Evolutionary conservation across 116 monocot species (phyloP).

Genomic region (Iris pallida): DNA sequence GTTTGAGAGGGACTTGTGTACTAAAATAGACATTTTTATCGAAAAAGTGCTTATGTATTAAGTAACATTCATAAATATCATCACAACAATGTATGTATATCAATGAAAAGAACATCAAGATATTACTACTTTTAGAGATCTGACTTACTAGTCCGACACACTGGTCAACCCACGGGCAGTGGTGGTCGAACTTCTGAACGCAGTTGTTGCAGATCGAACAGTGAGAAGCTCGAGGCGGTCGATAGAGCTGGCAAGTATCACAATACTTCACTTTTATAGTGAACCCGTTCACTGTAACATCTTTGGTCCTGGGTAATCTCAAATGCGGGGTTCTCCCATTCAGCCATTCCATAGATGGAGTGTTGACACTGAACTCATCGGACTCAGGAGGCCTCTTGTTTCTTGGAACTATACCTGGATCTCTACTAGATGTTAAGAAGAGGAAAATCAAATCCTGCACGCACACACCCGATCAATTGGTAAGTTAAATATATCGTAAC

Average conservation of each 20-base stretch:
- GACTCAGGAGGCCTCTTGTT: conserved; percentile 50
- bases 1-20: neutral
- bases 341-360: conserved; percentile 89
- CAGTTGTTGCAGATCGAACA: conserved; percentile 98
- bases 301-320: conserved; percentile 60
- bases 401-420: conserved; percentile 97
- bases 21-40: neutral
- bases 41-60: neutral
- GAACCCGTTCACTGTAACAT: conserved; percentile 59
- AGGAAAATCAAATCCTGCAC: conserved; percentile 79
- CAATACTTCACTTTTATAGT: conserved; percentile 82
- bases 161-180: conserved; percentile 99
- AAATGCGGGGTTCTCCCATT: conserved; percentile 40
- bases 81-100: neutral
- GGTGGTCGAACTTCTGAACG: conserved; percentile 95
- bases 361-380: conserved; percentile 39
- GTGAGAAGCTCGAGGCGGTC: conserved; percentile 83
- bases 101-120: neutral
- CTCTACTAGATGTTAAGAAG: conserved; percentile 73
- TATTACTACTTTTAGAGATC: neutral
- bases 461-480: neutral
- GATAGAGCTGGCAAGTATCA: conserved; percentile 86
- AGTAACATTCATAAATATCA: neutral
- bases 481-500: too few species aligned
- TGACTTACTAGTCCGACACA: conserved; percentile 90